Percentiles rank a stretch among this genome's conserved stretches.
Conservation (phyloP, 2,329 filamentous ascomycete genomes). For the Pyrenophora seminiperda region DNA sequence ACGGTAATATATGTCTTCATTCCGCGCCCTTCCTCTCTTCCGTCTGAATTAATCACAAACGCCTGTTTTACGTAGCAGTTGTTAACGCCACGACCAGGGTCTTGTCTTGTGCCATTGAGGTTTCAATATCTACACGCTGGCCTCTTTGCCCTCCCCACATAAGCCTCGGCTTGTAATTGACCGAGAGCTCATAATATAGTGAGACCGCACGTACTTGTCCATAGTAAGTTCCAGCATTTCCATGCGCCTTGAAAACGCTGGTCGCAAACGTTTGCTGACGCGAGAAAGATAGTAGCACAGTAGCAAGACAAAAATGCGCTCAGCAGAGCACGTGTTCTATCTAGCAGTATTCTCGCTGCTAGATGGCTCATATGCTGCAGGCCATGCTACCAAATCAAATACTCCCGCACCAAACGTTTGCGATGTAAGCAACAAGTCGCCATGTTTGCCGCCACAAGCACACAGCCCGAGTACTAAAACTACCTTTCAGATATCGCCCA, state of each 20-base stretch:
- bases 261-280: slow-evolving; percentile 46
- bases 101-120: slow-evolving; percentile 24
- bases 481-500: slow-evolving; percentile 75
- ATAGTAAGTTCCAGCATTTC: slow-evolving; percentile 24
- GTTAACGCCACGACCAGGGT: slow-evolving; percentile 30
- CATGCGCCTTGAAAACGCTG: slow-evolving; percentile 19
- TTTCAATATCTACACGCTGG: slow-evolving; percentile 44
- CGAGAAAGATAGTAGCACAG: slow-evolving; percentile 25
- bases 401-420: slow-evolving; percentile 56
- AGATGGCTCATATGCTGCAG: slow-evolving; percentile 53
- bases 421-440: slow-evolving; percentile 56
- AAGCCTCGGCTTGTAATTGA: slow-evolving; percentile 25
- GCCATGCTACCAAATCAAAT: slow-evolving; percentile 43
- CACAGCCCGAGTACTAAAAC: slow-evolving; percentile 43
- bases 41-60: neutral
- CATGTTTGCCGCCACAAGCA: slow-evolving; percentile 22
- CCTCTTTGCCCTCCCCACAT: slow-evolving; percentile 43
- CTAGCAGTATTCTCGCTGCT: slow-evolving; percentile 66
- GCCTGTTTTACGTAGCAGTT: slow-evolving; percentile 24
- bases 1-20: slow-evolving; percentile 23
- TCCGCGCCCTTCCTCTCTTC: slow-evolving; percentile 20
- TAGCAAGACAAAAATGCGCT: slow-evolving; percentile 52
- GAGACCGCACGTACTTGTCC: slow-evolving; percentile 18
- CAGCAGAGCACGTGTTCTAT: slow-evolving; percentile 63
- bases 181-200: slow-evolving; percentile 32